Percentiles rank a stretch among this genome's conserved stretches.
Conservation (phyloP, 2,329 filamentous ascomycete genomes). For the Ophiostoma sp. region DNA sequence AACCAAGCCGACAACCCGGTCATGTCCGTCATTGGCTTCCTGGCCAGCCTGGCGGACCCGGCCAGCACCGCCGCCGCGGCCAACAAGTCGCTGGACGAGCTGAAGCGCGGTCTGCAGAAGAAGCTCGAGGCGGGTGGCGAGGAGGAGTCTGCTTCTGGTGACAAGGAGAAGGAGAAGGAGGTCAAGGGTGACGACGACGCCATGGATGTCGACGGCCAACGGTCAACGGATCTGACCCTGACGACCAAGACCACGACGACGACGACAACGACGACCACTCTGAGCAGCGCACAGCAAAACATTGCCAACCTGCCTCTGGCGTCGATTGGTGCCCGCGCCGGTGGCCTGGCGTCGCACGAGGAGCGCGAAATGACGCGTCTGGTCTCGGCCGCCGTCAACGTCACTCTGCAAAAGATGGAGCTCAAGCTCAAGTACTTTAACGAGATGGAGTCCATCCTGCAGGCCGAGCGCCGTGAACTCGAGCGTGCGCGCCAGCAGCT, state of each 20-base stretch:
- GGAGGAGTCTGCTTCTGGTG: conserved; percentile 39
- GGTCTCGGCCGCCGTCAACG: conserved; percentile 87
- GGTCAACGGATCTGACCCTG: conserved; percentile 48
- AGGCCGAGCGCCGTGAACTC: conserved; percentile 88
- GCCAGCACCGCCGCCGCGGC: conserved; percentile 87
- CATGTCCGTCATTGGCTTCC: conserved; percentile 91
- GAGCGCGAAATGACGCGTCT: conserved; percentile 95
- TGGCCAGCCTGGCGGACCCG: conserved; percentile 88
- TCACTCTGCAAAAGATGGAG: conserved; percentile 93
- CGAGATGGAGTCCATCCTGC: conserved; percentile 89
- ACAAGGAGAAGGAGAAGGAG: conserved; percentile 51
- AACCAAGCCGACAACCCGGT: conserved; percentile 93
- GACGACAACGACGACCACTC: conserved; percentile 62
- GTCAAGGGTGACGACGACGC: conserved; percentile 61
- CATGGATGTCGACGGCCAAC: conserved; percentile 62
- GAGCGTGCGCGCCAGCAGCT: conserved; percentile 90
- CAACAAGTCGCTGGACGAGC: conserved; percentile 80
- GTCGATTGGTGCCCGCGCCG: conserved; percentile 79
- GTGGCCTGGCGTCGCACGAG: conserved; percentile 89
- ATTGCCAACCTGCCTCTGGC: conserved; percentile 80
- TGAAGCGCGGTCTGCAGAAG: conserved; percentile 75
- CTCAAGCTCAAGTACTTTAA: conserved; percentile 94
- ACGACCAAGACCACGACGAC: conserved; percentile 49
- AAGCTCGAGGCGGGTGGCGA: conserved; percentile 64
- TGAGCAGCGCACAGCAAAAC: conserved; percentile 43